Conservation (phyloP, 1,284 basidiomycete species). For the Trichosporon faecale region DNA sequence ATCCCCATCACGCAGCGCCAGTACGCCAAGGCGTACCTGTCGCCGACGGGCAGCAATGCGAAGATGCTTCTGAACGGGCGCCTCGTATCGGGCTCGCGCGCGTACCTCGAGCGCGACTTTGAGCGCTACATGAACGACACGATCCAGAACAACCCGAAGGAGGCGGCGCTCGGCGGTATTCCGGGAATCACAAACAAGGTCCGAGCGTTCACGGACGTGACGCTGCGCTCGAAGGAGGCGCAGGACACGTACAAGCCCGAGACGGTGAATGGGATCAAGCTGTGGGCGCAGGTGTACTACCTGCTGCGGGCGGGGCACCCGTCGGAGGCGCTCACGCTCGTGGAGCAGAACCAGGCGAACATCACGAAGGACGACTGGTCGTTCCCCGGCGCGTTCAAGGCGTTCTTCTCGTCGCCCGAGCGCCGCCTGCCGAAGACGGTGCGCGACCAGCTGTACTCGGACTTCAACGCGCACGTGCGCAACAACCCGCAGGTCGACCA, state of each 20-base stretch:
- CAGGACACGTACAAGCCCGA: slow-evolving; percentile 83
- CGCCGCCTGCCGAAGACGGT: slow-evolving; percentile 72
- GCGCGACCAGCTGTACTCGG: slow-evolving; percentile 77
- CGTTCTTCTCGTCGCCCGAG: slow-evolving; percentile 80
- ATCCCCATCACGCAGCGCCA: slow-evolving; percentile 51
- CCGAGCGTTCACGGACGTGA: slow-evolving; percentile 74
- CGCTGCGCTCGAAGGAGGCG: slow-evolving; percentile 59
- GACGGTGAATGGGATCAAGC: slow-evolving; percentile 75
- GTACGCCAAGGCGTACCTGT: slow-evolving; percentile 55
- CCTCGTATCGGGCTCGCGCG: slow-evolving; percentile 42
- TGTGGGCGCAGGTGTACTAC: slow-evolving; percentile 92
- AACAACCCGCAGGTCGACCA: slow-evolving; percentile 78
- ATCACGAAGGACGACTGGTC: slow-evolving; percentile 77
- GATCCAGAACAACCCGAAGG: slow-evolving; percentile 75
- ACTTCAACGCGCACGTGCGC: slow-evolving; percentile 90
- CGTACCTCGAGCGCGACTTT: slow-evolving; percentile 65
- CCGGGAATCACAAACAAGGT: slow-evolving; percentile 88
- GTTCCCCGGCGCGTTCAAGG: slow-evolving; percentile 78
- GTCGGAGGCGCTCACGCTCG: slow-evolving; percentile 74
- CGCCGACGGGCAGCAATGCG: slow-evolving; percentile 26
- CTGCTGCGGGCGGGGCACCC: slow-evolving; percentile 81
- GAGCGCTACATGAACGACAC: slow-evolving; percentile 80
- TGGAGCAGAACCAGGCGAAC: slow-evolving; percentile 66
- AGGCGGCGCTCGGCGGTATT: slow-evolving; percentile 86
- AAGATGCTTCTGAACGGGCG: slow-evolving; percentile 35